Conservation (phyloP, 2,329 filamentous ascomycete species). For the Aspergillus proliferans region DNA sequence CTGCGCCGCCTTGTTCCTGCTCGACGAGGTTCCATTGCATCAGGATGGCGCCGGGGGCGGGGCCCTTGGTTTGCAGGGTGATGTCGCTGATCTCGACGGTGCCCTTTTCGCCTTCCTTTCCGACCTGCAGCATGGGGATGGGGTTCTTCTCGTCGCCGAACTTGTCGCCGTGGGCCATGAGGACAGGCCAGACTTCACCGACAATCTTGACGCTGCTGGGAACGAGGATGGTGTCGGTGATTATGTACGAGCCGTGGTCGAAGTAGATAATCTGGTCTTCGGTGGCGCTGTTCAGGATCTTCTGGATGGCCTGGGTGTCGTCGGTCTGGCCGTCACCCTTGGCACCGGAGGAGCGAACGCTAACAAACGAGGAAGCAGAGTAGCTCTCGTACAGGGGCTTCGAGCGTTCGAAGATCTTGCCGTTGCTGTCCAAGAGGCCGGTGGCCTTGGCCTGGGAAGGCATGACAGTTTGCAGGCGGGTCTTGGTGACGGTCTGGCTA, state of each 20-base stretch:
- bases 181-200: slow-evolving; percentile 84
- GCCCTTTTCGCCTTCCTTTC: slow-evolving; percentile 68
- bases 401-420: slow-evolving; percentile 71
- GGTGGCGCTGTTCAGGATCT: slow-evolving; percentile 62
- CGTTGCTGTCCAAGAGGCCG: slow-evolving; percentile 57
- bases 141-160: slow-evolving; percentile 73
- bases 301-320: slow-evolving; percentile 79
- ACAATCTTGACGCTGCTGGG: slow-evolving; percentile 77
- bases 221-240: slow-evolving; percentile 55
- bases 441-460: slow-evolving; percentile 57
- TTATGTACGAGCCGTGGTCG: slow-evolving; percentile 58
- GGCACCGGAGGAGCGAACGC: slow-evolving; percentile 74
- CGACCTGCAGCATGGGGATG: slow-evolving; percentile 78
- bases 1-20: slow-evolving; percentile 58
- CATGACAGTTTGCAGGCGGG: slow-evolving; percentile 54
- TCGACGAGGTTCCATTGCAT: slow-evolving; percentile 85
- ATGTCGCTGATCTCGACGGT: slow-evolving; percentile 82
- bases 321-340: slow-evolving; percentile 83
- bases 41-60: slow-evolving; percentile 80
- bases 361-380: slow-evolving; percentile 65
- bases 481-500: slow-evolving; percentile 28
- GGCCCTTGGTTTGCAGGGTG: slow-evolving; percentile 75
- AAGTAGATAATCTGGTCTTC: slow-evolving; percentile 57
- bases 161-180: slow-evolving; percentile 70
- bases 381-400: slow-evolving; percentile 81